A percentile compares a stretch with the other conserved stretches of the same genome.
Conservation (phyloP, 2,329 filamentous ascomycete species). For the Ophiostoma fasciatum region DNA sequence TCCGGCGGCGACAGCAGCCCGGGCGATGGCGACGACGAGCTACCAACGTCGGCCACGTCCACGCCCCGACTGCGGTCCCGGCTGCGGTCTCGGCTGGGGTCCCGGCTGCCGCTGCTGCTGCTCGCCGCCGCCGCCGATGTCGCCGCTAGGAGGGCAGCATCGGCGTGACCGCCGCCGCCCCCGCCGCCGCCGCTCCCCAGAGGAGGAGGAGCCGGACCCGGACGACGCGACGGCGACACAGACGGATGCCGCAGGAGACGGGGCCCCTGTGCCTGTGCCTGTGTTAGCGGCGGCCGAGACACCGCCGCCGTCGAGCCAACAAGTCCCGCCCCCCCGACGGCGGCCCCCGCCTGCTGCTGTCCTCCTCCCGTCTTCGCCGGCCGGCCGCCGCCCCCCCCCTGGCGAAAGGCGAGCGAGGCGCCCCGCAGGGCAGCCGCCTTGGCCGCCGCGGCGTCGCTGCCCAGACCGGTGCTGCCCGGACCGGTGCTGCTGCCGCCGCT, state of each 20-base stretch:
- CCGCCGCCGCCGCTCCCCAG: conserved; percentile 21
- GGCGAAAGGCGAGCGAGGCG: conserved; percentile 40
- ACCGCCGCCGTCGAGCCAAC: too few species aligned
- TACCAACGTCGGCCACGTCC: too few species aligned
- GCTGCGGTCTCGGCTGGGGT: conserved; percentile 1
- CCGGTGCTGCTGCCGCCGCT: too few species aligned
- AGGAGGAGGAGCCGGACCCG: conserved; percentile 8
- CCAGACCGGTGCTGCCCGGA: conserved; percentile 1
- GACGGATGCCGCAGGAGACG: not conserved
- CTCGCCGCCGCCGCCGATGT: conserved; percentile 20
- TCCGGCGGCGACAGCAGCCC: not conserved
- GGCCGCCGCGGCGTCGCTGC: conserved; percentile 17
- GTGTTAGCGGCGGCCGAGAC: not conserved
- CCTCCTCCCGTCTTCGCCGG: conserved; percentile 9
- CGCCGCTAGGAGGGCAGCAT: conserved; percentile 28
- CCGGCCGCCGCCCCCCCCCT: conserved; percentile 8
- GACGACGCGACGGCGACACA: too few species aligned
- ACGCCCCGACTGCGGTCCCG: conserved; percentile 1
- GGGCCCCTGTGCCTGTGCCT: too few species aligned
- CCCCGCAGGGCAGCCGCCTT: conserved; percentile 28
- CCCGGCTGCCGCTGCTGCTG: not conserved
- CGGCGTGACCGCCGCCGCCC: not conserved
- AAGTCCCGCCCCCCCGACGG: too few species aligned
- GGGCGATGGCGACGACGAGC: not conserved
- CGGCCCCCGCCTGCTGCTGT: not conserved